Conservation (phyloP, 2,329 filamentous ascomycete genomes). For the Botrytis fragariae region DNA sequence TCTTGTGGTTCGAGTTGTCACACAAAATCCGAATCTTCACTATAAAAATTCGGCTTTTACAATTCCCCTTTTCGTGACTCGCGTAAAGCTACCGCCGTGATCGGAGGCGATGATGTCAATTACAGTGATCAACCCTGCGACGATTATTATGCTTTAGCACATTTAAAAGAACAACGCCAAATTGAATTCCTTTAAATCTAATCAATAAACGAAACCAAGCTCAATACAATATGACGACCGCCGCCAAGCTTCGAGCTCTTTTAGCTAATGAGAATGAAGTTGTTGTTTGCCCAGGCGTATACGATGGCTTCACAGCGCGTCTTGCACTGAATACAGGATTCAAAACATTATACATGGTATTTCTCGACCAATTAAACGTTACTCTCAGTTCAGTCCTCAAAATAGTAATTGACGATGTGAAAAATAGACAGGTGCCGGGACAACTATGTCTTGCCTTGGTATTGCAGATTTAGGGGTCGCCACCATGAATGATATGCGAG, state of each 20-base stretch:
- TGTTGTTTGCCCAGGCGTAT: slow-evolving; percentile 63
- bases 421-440: slow-evolving; percentile 50
- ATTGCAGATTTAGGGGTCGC: slow-evolving; percentile 51
- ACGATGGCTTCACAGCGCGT: slow-evolving; percentile 65
- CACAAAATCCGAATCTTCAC: background rate
- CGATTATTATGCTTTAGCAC: background rate
- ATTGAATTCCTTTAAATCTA: background rate
- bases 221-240: background rate
- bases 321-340: slow-evolving; percentile 63
- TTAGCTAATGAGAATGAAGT: slow-evolving; percentile 35
- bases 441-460: slow-evolving; percentile 47
- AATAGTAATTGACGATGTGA: background rate
- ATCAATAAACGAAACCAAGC: background rate
- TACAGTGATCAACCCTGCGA: background rate
- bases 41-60: background rate
- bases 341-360: slow-evolving; percentile 61
- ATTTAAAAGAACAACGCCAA: background rate
- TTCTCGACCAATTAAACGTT: background rate
- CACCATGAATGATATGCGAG: slow-evolving; percentile 51
- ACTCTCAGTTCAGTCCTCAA: background rate
- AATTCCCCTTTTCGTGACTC: background rate
- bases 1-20: background rate
- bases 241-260: slow-evolving; percentile 21
- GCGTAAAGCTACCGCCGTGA: background rate
- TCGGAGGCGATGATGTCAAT: background rate